A percentile compares a stretch with the other conserved stretches of the same genome.
These are phyloP conservation scores for Termitomyces sp. DNA, from an alignment of 768 basidiomycete species.

Conservation along the genomic window DNA sequence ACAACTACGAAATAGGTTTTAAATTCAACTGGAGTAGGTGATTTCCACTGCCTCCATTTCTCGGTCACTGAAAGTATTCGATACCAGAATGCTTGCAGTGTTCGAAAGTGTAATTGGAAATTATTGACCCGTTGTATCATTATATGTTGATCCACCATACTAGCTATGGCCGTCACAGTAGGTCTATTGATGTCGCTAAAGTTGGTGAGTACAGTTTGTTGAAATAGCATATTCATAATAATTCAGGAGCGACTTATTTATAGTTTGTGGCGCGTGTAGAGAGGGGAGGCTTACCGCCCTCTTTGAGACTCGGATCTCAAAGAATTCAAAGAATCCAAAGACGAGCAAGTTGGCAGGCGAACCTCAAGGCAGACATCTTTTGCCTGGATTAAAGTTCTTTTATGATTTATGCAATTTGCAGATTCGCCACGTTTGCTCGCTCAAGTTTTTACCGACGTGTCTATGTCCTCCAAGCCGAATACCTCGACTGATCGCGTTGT, in stretches of 20 bases:
- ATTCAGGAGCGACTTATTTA: not conserved
- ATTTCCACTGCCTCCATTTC: constrained; percentile 1
- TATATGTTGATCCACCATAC: not conserved
- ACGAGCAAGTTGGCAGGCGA: constrained; percentile 37
- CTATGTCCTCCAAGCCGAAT: not conserved
- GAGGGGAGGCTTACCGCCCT: constrained; percentile 52
- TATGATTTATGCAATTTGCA: constrained; percentile 8
- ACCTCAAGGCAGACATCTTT: constrained; percentile 33
- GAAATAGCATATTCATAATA: not conserved
- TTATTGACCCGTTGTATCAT: not conserved
- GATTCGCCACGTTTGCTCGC: constrained; percentile 28
- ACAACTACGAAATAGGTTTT: constrained; percentile 72
- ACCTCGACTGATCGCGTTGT: not conserved
- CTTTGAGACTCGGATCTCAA: constrained; percentile 36
- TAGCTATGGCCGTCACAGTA: constrained; percentile 72
- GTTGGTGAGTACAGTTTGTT: constrained; percentile 39
- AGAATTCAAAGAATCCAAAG: constrained; percentile 27
- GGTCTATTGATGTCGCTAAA: constrained; percentile 62
- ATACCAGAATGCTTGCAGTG: constrained; percentile 57
- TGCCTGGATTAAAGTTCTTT: not conserved
- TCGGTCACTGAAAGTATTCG: constrained; percentile 2
- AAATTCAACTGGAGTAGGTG: constrained; percentile 68
- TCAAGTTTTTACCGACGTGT: not conserved
- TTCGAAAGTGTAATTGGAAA: constrained; percentile 44
- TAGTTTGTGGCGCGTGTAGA: constrained; percentile 67